These are phyloP conservation scores for Erysiphe pisi DNA, from an alignment of 2,329 filamentous ascomycete genomes.

Conservation along the genomic window DNA sequence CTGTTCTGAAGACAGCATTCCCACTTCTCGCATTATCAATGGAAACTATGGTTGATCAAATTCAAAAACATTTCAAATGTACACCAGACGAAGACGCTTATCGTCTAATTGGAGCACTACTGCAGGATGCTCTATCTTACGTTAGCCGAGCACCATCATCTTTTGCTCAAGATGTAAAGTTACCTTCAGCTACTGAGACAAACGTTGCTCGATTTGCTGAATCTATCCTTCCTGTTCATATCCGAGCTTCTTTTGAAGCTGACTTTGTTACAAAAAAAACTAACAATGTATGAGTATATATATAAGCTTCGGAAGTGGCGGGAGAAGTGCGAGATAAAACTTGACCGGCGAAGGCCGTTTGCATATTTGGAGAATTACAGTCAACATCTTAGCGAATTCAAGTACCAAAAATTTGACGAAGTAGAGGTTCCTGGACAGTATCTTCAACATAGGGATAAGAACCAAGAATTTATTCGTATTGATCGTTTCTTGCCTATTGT, in stretches of 20 bases:
- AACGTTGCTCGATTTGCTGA: slow-evolving; percentile 97
- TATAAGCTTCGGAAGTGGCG: slow-evolving; percentile 92
- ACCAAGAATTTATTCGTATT: slow-evolving; percentile 95
- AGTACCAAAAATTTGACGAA: slow-evolving; percentile 96
- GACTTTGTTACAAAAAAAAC: slow-evolving; percentile 90
- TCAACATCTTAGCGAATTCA: slow-evolving; percentile 87
- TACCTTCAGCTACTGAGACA: slow-evolving; percentile 79
- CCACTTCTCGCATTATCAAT: slow-evolving; percentile 90
- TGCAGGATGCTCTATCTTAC: slow-evolving; percentile 91
- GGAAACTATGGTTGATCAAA: slow-evolving; percentile 99
- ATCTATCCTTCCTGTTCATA: slow-evolving; percentile 86
- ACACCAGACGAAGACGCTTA: slow-evolving; percentile 98
- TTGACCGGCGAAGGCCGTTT: slow-evolving; percentile 57
- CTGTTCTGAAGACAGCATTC: slow-evolving; percentile 91
- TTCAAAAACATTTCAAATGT: slow-evolving; percentile 98
- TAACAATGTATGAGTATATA: slow-evolving; percentile 97
- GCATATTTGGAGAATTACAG: slow-evolving; percentile 65
- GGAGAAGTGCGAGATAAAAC: slow-evolving; percentile 94
- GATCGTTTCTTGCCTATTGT: slow-evolving; percentile 94
- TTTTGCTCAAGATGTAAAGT: slow-evolving; percentile 81
- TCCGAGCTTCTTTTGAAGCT: slow-evolving; percentile 91
- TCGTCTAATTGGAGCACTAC: slow-evolving; percentile 85
- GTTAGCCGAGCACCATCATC: slow-evolving; percentile 76
- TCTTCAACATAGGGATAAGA: slow-evolving; percentile 94
- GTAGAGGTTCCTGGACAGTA: slow-evolving; percentile 98